Base-by-base conservation (phyloP, 1,139 yeast species). In the Yamadazyma spencermartinsiae region DNA sequence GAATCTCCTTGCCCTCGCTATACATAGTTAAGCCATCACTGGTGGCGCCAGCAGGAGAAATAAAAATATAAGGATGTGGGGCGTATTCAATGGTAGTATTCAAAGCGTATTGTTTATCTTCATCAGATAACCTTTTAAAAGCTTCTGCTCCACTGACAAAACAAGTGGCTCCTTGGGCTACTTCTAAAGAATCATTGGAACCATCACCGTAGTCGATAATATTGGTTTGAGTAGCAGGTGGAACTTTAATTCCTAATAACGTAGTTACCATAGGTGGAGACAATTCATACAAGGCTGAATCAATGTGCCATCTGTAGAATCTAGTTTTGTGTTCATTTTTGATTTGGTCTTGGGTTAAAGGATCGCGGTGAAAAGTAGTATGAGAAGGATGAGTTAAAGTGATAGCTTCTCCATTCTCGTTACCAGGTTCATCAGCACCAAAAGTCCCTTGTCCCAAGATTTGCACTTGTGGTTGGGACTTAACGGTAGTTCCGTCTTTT, bases 221-320 rank as follows among this genome's bases (percentile, higher is more conserved):
- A 42, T 70, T 75, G 17, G 63, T 61, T 43, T 67, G 75, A 5
- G 66, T 60, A 2, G 68, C 56, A 20, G 77, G 73, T 4, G 95
- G 95, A n/a, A 85, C 92, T 54, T 81, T 76, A 49, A 87, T 80
- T 5, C 95, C 95, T 41, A 87, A 71, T 44, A 87, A 72, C 1
- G 95, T 86, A 3, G 96, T 87, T 34, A 83, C 86, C 49, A 83
- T 74, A 23, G 96, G 96, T 20, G 96, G 95, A 7, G 90, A 79
- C 51, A 86, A 72, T 25, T 79, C 95, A 54, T 87, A 87, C 36
- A 87, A 74, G 4, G 96, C 96, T 33, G 92, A 83, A 62, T 87
- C 96, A 50, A 87, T 86, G 63, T 87, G 96, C 96, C 96, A 87
- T 65, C 96, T 79, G 74, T 86, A 87, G 60, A 82, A 87, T 49